Percentiles rank a stretch among this genome's conserved stretches.
Conservation (phyloP, 2,329 filamentous ascomycete species). For the Chaetomium globosum region DNA sequence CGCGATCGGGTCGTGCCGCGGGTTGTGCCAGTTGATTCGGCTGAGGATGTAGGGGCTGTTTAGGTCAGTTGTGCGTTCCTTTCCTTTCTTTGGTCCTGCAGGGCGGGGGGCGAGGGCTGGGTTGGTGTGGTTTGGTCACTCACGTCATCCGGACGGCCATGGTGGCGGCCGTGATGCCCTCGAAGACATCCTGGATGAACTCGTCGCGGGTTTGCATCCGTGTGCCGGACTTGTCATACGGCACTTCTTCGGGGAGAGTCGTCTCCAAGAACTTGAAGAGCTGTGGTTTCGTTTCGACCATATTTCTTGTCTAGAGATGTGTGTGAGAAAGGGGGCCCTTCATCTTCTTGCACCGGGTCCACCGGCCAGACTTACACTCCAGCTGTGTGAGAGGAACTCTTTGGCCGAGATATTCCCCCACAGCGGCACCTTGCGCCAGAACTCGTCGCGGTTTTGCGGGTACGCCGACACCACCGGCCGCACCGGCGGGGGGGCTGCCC, state of each 20-base stretch:
- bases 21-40: conserved; percentile 61
- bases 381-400: conserved; percentile 57
- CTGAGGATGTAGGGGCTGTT: conserved; percentile 60
- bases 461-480: conserved; percentile 11
- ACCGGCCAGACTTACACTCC: conserved; percentile 51
- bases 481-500: background rate
- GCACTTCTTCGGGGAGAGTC: conserved; percentile 55
- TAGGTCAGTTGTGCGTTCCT: background rate
- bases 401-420: conserved; percentile 53
- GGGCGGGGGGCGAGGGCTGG: no score
- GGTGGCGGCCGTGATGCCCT: conserved; percentile 56
- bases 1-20: conserved; percentile 61
- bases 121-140: conserved; percentile 29
- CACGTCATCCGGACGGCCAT: conserved; percentile 64
- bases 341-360: background rate
- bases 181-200: conserved; percentile 57
- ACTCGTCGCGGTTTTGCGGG: conserved; percentile 41
- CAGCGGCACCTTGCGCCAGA: conserved; percentile 54
- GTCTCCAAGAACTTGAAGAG: conserved; percentile 53
- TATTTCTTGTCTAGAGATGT: conserved; percentile 49
- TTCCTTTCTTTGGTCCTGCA: no score
- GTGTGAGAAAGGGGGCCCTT: background rate
- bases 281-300: conserved; percentile 52
- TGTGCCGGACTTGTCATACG: conserved; percentile 39
- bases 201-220: conserved; percentile 52